Conservation (phyloP, 2,329 filamentous ascomycete genomes). For the Akanthomyces uredinophilus region DNA sequence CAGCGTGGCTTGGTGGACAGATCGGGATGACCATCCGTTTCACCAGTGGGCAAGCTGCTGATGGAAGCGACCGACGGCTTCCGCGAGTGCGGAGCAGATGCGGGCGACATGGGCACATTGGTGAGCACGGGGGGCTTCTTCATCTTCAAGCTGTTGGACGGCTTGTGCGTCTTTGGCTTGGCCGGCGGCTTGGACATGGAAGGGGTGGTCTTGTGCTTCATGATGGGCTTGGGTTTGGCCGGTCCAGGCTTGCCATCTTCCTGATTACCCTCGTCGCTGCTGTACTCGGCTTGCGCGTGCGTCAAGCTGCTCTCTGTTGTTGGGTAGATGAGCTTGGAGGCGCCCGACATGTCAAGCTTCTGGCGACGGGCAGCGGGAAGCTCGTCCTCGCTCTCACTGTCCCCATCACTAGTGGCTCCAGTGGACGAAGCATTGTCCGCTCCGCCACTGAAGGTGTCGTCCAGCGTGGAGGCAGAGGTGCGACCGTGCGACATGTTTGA, state of each 20-base stretch:
- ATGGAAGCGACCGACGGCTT: constrained; percentile 69
- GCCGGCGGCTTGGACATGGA: constrained; percentile 27
- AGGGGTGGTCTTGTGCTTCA: constrained; percentile 35
- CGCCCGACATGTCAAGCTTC: constrained; percentile 43
- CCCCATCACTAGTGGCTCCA: constrained; percentile 74
- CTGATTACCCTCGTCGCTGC: constrained; percentile 30
- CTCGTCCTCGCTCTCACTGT: constrained; percentile 61
- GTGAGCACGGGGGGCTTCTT: constrained; percentile 45
- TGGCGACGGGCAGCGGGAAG: constrained; percentile 54
- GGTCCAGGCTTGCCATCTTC: constrained; percentile 31
- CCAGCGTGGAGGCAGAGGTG: constrained; percentile 86
- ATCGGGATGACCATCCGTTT: constrained; percentile 85
- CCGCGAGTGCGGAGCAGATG: constrained; percentile 66
- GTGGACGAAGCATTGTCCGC: constrained; percentile 82
- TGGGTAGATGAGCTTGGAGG: constrained; percentile 43
- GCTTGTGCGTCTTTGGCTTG: constrained; percentile 43
- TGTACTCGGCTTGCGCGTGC: constrained; percentile 36
- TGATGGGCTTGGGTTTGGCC: constrained; percentile 36
- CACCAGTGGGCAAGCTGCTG: constrained; percentile 44
- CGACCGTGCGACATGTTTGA: constrained; percentile 90
- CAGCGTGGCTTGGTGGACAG: constrained; percentile 93
- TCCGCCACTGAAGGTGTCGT: constrained; percentile 87
- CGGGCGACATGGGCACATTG: constrained; percentile 52
- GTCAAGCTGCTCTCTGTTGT: constrained; percentile 50
- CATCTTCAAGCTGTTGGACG: constrained; percentile 35